A percentile compares a stretch with the other conserved stretches of the same genome.
phyloP scores from a whole-genome alignment of 2,329 filamentous ascomycete species.

The Ophiostoma himal-ulmi region DNA sequence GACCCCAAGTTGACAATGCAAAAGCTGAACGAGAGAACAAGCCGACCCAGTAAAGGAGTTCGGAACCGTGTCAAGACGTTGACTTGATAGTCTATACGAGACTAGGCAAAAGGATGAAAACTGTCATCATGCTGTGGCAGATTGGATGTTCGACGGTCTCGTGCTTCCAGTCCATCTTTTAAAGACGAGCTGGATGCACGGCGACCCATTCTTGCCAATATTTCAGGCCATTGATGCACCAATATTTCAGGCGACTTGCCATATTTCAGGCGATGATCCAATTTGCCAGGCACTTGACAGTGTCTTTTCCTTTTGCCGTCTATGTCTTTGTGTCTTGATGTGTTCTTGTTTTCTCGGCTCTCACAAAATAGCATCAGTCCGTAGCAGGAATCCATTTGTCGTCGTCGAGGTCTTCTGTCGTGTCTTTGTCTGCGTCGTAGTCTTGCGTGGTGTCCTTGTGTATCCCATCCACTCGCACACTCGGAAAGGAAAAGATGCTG shows the following conservation, averaged over 20 bases:
- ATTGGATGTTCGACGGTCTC: constrained; percentile 5
- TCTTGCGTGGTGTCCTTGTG: constrained; percentile 9
- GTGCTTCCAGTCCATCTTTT: constrained; percentile 7
- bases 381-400: constrained; percentile 15
- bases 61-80: background rate
- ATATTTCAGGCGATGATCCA: background rate
- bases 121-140: background rate
- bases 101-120: background rate
- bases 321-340: background rate
- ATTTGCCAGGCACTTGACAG: background rate
- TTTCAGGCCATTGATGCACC: constrained; percentile 6
- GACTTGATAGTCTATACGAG: background rate
- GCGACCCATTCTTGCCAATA: constrained; percentile 8
- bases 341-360: constrained; percentile 10
- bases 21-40: constrained; percentile 8
- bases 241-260: background rate
- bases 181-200: constrained; percentile 5
- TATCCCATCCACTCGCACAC: constrained; percentile 28
- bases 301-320: background rate
- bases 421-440: constrained; percentile 3
- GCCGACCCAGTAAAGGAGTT: background rate
- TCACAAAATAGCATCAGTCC: constrained; percentile 13
- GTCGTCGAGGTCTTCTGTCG: background rate
- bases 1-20: constrained; percentile 13
- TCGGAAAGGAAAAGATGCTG: constrained; percentile 22